Base-by-base conservation (phyloP, 805 yeast genomes). In the Kluyveromyces starmeri region DNA sequence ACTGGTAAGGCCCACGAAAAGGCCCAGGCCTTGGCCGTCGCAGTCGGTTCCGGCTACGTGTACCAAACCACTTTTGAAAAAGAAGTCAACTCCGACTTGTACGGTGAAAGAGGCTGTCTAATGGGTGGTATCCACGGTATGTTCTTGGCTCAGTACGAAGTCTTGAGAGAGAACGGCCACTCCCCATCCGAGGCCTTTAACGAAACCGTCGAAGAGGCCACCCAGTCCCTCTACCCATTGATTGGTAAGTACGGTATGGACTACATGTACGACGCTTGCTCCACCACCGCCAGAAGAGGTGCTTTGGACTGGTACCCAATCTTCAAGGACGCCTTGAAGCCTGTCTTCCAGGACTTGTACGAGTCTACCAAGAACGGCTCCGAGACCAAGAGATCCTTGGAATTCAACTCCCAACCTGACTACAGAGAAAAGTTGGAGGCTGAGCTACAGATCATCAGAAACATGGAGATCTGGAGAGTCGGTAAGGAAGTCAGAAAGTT, bases 81-180 rank as follows among this genome's bases (percentile, higher is more conserved):
- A 72, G 98, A 92, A 74, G 98, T 92, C 61, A 85, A 83, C 85
- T 88, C 97, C 48, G 98, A 92, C 68, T 75, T 92, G 62, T 92
- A 92, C 75, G 98, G 98, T 73, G 98, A 92, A 78, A 85, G 98
- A 77, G 98, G 98, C 64, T 92, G 97, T 73, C 75, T 92, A 55
- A 92, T 89, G 98, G 98, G 97, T 67, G 97, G 97, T 78, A 89
- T 92, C 75, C 98, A 92, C 76, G 98, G 98, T 78, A 92, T 92
- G 97, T 92, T 92, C 92, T 78, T 92, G 61, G 98, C 98, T 55
- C 98, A 92, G 75, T 92, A 92, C 78, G 98, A 92, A 72, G 98
- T 92, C 45, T 80, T 92, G 67, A 88, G 98, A 75, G 97, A 89
- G 75, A 86, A 94, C 65, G 98, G 98, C 50, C 98, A 92, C 80